Conservation (phyloP, 169 alveolate species). For the Besnoitia besnoiti region DNA sequence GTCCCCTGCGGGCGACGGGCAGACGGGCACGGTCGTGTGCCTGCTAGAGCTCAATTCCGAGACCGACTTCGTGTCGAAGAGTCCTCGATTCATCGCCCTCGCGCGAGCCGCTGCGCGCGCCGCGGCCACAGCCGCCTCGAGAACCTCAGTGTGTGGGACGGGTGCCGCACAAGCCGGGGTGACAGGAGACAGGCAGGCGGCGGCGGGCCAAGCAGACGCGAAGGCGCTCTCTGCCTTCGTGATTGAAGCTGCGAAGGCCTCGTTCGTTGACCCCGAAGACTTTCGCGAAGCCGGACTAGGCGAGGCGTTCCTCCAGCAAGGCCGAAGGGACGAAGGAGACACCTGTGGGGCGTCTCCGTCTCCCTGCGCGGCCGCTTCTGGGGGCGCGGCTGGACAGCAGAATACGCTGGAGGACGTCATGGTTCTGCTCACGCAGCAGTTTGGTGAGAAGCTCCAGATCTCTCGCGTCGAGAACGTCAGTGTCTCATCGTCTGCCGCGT, state of each 20-base stretch:
- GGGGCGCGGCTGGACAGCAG: background rate
- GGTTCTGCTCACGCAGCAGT: constrained; percentile 20
- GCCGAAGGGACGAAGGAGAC: background rate
- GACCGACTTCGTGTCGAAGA: constrained; percentile 19
- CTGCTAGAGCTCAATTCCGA: background rate
- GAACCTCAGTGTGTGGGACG: no score
- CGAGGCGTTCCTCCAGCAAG: background rate
- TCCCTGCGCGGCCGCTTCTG: background rate
- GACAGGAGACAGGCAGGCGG: background rate
- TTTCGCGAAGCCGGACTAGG: background rate
- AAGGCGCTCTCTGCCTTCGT: background rate
- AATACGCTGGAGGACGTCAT: background rate
- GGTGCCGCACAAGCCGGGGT: background rate
- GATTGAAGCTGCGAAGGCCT: background rate
- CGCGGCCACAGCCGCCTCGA: background rate
- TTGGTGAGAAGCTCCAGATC: constrained; percentile 5
- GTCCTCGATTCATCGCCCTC: constrained; percentile 13
- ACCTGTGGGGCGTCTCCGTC: background rate
- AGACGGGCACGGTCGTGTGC: background rate
- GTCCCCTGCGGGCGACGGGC: background rate
- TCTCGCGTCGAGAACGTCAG: background rate
- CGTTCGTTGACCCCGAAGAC: background rate
- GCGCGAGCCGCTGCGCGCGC: constrained; percentile 7
- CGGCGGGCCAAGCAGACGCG: background rate
- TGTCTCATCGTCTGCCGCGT: background rate